Percentiles rank a stretch among this genome's conserved stretches.
Evolutionary conservation across 2,329 filamentous ascomycete species (phyloP).

Genomic region (Epichloe sylvatica): DNA sequence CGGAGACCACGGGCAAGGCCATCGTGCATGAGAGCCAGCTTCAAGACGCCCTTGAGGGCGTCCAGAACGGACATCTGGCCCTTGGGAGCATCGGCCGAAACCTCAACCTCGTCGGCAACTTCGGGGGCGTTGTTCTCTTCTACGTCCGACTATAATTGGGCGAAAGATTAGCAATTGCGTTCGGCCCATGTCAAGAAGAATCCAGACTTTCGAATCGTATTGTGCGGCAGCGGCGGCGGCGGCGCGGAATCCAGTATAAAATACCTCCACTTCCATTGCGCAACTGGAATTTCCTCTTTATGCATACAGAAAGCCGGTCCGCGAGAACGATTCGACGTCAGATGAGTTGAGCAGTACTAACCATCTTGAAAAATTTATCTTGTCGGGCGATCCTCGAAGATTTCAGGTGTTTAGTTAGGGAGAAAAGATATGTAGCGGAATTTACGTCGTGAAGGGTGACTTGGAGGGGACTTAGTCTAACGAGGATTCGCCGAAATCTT

Average conservation of each 20-base stretch:
- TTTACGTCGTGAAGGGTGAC: constrained; percentile 17
- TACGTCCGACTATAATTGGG: constrained; percentile 81
- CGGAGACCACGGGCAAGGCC: constrained; percentile 96
- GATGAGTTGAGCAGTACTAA: constrained; percentile 24
- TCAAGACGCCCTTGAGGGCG: constrained; percentile 96
- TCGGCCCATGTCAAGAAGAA: neutral
- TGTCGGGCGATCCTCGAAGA: constrained; percentile 59
- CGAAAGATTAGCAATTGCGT: constrained; percentile 6
- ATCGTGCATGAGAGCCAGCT: constrained; percentile 98
- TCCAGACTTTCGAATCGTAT: neutral
- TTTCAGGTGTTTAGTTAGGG: constrained; percentile 23
- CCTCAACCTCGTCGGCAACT: constrained; percentile 82
- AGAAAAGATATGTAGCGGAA: constrained; percentile 12
- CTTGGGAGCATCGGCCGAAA: constrained; percentile 80
- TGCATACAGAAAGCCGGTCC: neutral
- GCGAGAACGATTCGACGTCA: neutral
- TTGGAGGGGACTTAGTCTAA: constrained; percentile 16
- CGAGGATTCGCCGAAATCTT: constrained; percentile 25
- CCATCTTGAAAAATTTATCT: constrained; percentile 44
- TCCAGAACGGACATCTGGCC: constrained; percentile 97
- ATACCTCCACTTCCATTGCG: neutral
- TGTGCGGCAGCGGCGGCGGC: neutral
- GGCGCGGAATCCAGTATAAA: neutral
- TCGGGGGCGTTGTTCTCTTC: constrained; percentile 92
- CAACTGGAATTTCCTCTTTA: neutral